phyloP scores from a whole-genome alignment of 2,329 filamentous ascomycete species.

The Botrytis hyacinthi region DNA sequence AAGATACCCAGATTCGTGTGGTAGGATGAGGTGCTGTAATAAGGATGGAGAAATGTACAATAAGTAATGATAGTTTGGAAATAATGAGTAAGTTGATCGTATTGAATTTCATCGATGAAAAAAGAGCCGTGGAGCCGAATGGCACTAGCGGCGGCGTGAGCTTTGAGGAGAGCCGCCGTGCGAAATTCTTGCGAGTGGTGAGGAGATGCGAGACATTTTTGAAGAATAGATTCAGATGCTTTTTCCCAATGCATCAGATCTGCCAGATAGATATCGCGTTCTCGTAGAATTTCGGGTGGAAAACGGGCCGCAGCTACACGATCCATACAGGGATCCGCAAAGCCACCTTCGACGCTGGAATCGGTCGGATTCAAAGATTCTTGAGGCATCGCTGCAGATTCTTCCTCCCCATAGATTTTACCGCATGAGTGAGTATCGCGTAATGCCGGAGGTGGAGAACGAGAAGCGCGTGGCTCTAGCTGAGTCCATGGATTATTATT shows the following conservation, averaged over 20 bases:
- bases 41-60: constrained; percentile 10
- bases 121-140: constrained; percentile 16
- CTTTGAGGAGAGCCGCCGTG: constrained; percentile 12
- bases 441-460: not conserved
- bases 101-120: constrained; percentile 18
- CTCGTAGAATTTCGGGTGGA: not conserved
- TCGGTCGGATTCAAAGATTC: not conserved
- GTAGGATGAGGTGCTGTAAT: constrained; percentile 17
- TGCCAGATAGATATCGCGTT: not conserved
- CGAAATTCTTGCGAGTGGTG: constrained; percentile 19
- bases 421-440: constrained; percentile 15
- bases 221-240: not conserved
- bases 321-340: not conserved
- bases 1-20: constrained; percentile 26
- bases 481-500: not conserved
- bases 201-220: not conserved
- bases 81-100: constrained; percentile 20
- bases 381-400: constrained; percentile 2
- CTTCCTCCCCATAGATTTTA: constrained; percentile 17
- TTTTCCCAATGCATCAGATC: not conserved
- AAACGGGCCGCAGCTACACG: not conserved
- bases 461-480: not conserved
- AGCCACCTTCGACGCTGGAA: not conserved
- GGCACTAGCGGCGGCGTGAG: constrained; percentile 20
- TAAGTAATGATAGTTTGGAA: constrained; percentile 21